A percentile compares a stretch with the other conserved stretches of the same genome.
Conservation (phyloP, 225 moss, liverwort and hornwort genomes). For the Climacium dendroides region DNA sequence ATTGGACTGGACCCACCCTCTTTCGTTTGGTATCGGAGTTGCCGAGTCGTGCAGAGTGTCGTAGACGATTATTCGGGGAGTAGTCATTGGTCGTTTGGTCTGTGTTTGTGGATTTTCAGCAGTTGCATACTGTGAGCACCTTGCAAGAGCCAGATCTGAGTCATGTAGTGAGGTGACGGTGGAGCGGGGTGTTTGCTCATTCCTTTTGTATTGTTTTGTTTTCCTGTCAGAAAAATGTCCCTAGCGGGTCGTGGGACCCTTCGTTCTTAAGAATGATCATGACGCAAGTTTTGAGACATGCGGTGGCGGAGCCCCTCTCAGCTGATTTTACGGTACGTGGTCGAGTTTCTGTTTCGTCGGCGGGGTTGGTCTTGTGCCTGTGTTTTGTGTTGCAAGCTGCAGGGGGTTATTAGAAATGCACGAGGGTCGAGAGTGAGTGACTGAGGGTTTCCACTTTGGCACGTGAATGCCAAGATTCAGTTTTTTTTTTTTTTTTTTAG, state of each 20-base stretch:
- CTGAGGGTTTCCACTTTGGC: neutral
- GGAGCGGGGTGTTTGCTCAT: neutral
- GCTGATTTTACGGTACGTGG: slow-evolving; percentile 34
- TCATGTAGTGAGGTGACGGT: neutral
- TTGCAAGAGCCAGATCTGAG: neutral
- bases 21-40: neutral
- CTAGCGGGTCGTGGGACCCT: slow-evolving; percentile 40
- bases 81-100: neutral
- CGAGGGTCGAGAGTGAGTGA: neutral
- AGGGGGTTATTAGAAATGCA: neutral
- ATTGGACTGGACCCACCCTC: neutral
- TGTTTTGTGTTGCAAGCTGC: neutral
- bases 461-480: neutral
- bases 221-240: slow-evolving; percentile 47
- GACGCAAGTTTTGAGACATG: slow-evolving; percentile 81
- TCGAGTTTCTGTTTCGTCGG: neutral
- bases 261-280: slow-evolving; percentile 73
- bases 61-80: neutral
- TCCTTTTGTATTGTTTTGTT: neutral
- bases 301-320: slow-evolving; percentile 31
- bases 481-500: neutral
- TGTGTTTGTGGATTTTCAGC: neutral
- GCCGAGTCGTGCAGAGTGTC: neutral
- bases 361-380: neutral
- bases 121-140: neutral